Evolutionary conservation across 371 early-diverging fungal genomes (phyloP).

Genomic region (Mortierella sp.): DNA sequence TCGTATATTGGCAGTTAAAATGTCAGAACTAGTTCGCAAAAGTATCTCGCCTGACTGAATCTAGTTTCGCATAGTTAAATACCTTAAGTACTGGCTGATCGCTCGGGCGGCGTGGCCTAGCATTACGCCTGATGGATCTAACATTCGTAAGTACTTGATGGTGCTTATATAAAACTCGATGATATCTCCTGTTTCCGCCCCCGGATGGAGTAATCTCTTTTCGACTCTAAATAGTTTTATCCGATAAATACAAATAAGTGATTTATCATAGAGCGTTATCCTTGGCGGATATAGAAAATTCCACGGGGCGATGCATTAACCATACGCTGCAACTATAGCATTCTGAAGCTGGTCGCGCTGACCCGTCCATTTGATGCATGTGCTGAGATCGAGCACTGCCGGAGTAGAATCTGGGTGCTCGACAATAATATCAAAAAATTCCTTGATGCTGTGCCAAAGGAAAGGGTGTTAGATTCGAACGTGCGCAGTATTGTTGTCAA

Average conservation of each 20-base stretch:
- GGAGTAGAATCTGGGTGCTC: slow-evolving; percentile 68
- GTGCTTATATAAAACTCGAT: slow-evolving; percentile 68
- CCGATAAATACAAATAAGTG: neutral
- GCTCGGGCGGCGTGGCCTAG: slow-evolving; percentile 65
- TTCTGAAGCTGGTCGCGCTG: slow-evolving; percentile 45
- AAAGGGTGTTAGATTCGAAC: neutral
- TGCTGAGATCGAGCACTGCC: slow-evolving; percentile 64
- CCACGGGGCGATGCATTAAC: neutral
- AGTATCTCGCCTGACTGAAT: too few species aligned
- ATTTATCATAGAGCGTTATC: neutral
- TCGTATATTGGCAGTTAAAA: neutral
- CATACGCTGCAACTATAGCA: slow-evolving; percentile 47
- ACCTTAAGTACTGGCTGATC: slow-evolving; percentile 66
- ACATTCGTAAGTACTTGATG: slow-evolving; percentile 66
- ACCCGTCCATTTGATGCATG: slow-evolving; percentile 48
- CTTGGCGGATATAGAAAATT: neutral
- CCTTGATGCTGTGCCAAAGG: slow-evolving; percentile 54
- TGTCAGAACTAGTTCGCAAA: neutral
- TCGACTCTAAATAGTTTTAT: slow-evolving; percentile 54
- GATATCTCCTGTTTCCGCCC: slow-evolving; percentile 71
- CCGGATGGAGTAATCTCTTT: slow-evolving; percentile 72
- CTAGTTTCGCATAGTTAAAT: neutral
- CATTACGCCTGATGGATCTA: slow-evolving; percentile 71
- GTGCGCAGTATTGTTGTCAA: neutral
- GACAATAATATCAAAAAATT: slow-evolving; percentile 74